phyloP scores from a whole-genome alignment of 345 rosid species.

The Populus pruinosa region DNA sequence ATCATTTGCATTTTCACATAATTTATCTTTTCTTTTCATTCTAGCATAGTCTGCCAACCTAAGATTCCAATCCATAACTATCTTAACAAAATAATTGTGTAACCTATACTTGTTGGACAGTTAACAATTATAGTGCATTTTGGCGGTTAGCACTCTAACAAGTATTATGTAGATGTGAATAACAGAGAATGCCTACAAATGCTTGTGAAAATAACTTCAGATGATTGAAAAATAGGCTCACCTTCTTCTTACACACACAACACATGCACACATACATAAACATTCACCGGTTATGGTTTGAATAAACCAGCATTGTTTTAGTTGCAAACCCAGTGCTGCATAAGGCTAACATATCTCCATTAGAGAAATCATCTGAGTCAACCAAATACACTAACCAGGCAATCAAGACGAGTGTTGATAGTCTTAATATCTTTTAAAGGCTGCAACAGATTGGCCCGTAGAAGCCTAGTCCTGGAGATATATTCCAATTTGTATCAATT shows the following conservation, averaged over 20 bases:
- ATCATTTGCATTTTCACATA: neutral
- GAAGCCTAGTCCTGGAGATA: constrained; percentile 84
- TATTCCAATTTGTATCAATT: constrained; percentile 18
- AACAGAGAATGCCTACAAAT: neutral
- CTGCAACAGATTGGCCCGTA: constrained; percentile 95
- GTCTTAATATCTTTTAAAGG: constrained; percentile 93
- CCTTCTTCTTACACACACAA: neutral
- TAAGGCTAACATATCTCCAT: constrained; percentile 9
- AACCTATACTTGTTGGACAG: neutral
- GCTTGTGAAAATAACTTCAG: neutral
- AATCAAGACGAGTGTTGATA: constrained; percentile 85
- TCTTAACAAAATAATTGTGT: neutral
- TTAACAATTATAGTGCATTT: neutral
- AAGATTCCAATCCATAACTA: neutral
- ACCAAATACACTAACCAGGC: constrained; percentile 63
- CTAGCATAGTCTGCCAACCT: neutral
- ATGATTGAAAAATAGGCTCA: neutral
- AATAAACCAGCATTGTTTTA: no score
- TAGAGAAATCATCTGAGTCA: constrained; percentile 16
- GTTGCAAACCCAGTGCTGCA: no score
- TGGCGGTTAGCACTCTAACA: neutral
- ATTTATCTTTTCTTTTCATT: neutral
- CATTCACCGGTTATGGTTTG: no score
- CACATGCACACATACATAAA: no score
- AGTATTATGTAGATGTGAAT: neutral